Percentiles rank a stretch among this genome's conserved stretches.
Conservation (phyloP, 192 early-diverging fungal genomes). For the Coemansia sp. region DNA sequence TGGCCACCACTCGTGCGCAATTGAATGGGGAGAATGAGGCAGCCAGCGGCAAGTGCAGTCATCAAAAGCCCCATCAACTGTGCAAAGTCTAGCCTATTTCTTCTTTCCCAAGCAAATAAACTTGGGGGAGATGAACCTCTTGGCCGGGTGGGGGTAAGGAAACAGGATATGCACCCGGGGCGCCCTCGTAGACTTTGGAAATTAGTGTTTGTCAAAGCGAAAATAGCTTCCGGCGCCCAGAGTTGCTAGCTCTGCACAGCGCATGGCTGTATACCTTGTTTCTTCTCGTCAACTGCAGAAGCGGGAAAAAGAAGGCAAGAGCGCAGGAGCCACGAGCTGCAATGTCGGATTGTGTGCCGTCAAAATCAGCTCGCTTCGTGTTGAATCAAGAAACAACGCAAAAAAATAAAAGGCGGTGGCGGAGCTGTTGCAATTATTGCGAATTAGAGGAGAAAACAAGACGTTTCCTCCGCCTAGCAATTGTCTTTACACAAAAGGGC, state of each 20-base stretch:
- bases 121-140: neutral
- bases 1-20: neutral
- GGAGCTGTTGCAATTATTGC: conserved; percentile 11
- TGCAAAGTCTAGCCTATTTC: conserved; percentile 1
- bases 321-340: neutral
- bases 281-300: no score
- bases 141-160: neutral
- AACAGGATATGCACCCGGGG: neutral
- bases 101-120: neutral
- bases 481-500: neutral
- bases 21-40: neutral
- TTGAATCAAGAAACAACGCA: neutral
- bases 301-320: no score
- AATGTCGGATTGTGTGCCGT: neutral
- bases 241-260: no score
- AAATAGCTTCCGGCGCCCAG: neutral
- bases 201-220: neutral
- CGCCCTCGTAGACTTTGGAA: neutral
- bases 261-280: no score
- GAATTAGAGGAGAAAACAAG: conserved; percentile 1
- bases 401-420: conserved; percentile 3
- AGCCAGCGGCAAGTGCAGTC: neutral
- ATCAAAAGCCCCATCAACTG: conserved; percentile 3
- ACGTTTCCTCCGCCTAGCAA: neutral
- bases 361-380: neutral